phyloP scores from a whole-genome alignment of 805 yeast genomes.

The Lipomyces spencermartinsiae region DNA sequence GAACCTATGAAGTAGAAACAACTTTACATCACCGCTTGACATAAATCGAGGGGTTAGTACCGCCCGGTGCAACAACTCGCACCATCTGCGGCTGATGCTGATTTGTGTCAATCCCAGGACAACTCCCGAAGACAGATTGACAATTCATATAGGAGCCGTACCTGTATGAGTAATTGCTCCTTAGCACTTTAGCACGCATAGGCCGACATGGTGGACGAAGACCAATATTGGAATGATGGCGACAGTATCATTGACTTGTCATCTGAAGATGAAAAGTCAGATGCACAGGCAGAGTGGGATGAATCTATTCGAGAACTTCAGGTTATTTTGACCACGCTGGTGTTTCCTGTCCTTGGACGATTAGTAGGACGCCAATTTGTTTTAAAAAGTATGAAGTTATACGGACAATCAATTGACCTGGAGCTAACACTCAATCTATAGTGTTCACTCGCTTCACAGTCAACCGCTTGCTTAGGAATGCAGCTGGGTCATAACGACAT shows the following conservation, averaged over 20 bases:
- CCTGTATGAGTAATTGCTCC: background rate
- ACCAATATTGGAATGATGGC: background rate
- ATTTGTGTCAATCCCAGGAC: background rate
- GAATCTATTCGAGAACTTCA: slow-evolving; percentile 66
- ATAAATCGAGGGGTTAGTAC: background rate
- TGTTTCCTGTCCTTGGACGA: slow-evolving; percentile 72
- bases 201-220: background rate
- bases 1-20: background rate
- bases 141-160: background rate
- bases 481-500: background rate
- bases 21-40: background rate
- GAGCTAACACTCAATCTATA: background rate
- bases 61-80: background rate
- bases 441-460: slow-evolving; percentile 20
- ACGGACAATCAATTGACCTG: background rate
- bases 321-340: slow-evolving; percentile 58
- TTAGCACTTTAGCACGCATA: background rate
- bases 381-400: background rate
- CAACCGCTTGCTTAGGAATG: slow-evolving; percentile 1
- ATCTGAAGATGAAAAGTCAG: slow-evolving; percentile 37
- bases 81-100: background rate
- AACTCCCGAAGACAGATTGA: slow-evolving; percentile 1
- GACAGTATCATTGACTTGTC: background rate
- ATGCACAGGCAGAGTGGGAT: slow-evolving; percentile 78
- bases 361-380: slow-evolving; percentile 67